Base-by-base conservation (phyloP, 108 stramenopile species). In the Nitzschia putrida region DNA sequence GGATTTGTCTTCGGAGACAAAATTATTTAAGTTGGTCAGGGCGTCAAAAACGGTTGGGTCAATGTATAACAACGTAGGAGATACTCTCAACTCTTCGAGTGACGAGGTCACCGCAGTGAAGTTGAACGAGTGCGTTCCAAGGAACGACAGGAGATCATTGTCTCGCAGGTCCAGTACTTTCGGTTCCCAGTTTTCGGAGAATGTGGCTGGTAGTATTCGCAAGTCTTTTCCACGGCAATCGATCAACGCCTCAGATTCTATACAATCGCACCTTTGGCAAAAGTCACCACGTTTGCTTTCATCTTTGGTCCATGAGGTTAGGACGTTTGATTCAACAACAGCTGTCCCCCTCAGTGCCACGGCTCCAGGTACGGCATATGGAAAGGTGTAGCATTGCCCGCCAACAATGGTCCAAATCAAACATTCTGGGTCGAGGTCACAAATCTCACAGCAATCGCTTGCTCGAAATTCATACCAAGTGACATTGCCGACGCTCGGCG, bases 201-300 rank as follows among this genome's bases (percentile, higher is more conserved):
- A 65, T 55, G 64, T 57, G 18, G 53, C 54, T 44, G 76, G 76
- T 13, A 66, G 14, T 8, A 65, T 47, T 20, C 20, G 20, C 21
- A 77, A 64, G 18, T 77, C 29, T 38, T 43, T 34, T 7, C 64
- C 70, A 16, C 64, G 18, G 38, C 76, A 77, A 37, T 77, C 76
- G 40, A 77, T 68, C 38, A 24, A 57, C 8, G 13, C 34, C 21
- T 23, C 29, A 6, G 37, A 18, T 50, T 47, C 26, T 11, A 29
- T 16, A 25, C 76, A 77, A 10, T 38, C 47, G 40, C 70, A 77
- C 8, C 24, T 18, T 7, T 39, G 43, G 43, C 73, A 74, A 25
- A 68, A 68, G 21, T 74, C 66, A 7, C 66, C 66, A 7, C 66
- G 49, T 11, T 22, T 23, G 16, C 20, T 21, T 5, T 25, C 8